phyloP scores from a whole-genome alignment of 345 rosid genomes.

The Corchorus olitorius region DNA sequence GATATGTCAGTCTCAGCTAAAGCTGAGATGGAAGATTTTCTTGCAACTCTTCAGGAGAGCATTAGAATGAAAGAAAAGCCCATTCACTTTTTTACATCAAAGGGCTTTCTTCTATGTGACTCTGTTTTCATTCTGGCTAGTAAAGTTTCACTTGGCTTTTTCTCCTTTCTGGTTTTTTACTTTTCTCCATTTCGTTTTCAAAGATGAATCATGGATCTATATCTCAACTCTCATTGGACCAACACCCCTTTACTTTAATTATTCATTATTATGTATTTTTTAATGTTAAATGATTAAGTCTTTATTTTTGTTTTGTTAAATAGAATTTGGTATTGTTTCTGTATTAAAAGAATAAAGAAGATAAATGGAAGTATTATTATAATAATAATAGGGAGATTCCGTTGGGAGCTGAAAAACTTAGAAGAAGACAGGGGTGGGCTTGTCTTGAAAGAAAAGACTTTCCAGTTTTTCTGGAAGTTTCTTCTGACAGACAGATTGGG shows the following conservation, averaged over 20 bases:
- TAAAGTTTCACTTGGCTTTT: not conserved
- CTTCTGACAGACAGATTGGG: not conserved
- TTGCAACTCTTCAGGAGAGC: not conserved
- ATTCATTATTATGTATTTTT: not conserved
- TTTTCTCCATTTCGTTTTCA: not conserved
- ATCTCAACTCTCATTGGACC: slow-evolving; percentile 19
- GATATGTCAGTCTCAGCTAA: not conserved
- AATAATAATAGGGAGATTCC: not conserved
- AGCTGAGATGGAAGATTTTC: not conserved
- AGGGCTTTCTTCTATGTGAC: slow-evolving; percentile 9
- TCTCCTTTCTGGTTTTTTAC: not conserved
- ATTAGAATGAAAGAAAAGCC: not conserved
- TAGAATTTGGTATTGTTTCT: too few species aligned
- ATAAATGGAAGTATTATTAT: too few species aligned
- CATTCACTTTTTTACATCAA: slow-evolving; percentile 2
- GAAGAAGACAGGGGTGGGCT: not conserved
- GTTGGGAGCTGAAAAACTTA: too few species aligned
- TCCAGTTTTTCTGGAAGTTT: slow-evolving; percentile 7
- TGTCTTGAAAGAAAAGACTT: not conserved
- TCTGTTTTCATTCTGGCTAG: not conserved
- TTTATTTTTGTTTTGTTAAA: not conserved
- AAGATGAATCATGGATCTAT: slow-evolving; percentile 9
- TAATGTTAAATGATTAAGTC: not conserved
- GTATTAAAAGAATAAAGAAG: too few species aligned
- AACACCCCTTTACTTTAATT: not conserved